phyloP scores from a whole-genome alignment of 2,329 filamentous ascomycete genomes.

The Xylaria polymorpha region DNA sequence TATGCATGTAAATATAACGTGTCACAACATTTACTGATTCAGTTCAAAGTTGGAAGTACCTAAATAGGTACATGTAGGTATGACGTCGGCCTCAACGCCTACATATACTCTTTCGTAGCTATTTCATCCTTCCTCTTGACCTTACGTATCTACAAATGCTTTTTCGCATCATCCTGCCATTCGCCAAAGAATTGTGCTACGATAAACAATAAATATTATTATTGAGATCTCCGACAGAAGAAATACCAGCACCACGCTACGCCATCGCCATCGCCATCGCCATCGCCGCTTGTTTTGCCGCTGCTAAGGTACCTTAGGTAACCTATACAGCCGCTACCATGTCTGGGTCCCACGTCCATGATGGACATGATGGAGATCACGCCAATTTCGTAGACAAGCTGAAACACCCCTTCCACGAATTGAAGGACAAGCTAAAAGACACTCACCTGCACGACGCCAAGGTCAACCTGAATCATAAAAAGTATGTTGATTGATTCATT shows the following conservation, averaged over 20 bases:
- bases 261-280: neutral
- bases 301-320: neutral
- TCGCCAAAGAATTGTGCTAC: neutral
- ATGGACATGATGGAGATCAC: constrained; percentile 39
- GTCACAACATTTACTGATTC: constrained; percentile 12
- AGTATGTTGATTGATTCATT: constrained; percentile 54
- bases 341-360: constrained; percentile 36
- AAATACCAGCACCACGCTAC: neutral
- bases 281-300: neutral
- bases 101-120: neutral
- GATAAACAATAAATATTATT: neutral
- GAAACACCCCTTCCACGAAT: constrained; percentile 59
- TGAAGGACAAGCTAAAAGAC: constrained; percentile 66
- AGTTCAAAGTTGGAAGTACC: neutral
- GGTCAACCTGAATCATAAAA: constrained; percentile 67
- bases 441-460: constrained; percentile 68
- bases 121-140: constrained; percentile 2
- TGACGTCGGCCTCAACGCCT: constrained; percentile 20
- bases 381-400: constrained; percentile 59
- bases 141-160: no score
- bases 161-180: neutral
- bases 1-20: neutral
- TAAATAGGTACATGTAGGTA: neutral
- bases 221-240: neutral
- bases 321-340: constrained; percentile 30